phyloP scores from a whole-genome alignment of 2,329 filamentous ascomycete species.

The Exophiala phaeomuriformis region DNA sequence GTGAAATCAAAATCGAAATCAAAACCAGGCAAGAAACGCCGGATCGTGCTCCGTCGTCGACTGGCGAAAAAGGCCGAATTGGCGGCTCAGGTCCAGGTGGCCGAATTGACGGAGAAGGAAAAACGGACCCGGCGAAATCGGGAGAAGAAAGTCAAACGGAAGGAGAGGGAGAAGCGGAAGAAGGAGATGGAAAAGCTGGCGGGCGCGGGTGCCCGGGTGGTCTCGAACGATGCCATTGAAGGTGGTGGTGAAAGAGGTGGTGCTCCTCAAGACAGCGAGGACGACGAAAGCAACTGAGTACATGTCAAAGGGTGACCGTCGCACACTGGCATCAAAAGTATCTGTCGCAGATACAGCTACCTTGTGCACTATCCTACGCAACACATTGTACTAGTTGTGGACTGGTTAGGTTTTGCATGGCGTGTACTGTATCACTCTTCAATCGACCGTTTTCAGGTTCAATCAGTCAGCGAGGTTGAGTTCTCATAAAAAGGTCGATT shows the following conservation, averaged over 20 bases:
- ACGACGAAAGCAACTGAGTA: background rate
- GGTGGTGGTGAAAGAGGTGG: slow-evolving; percentile 1
- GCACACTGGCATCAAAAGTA: too few relatives aligned
- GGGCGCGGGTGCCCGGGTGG: background rate
- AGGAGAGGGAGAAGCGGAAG: slow-evolving; percentile 20
- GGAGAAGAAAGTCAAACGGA: slow-evolving; percentile 26
- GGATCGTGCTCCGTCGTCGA: slow-evolving; percentile 19
- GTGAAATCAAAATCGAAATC: background rate
- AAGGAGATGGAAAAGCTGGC: slow-evolving; percentile 11
- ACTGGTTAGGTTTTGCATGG: too few relatives aligned
- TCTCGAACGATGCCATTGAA: too few relatives aligned
- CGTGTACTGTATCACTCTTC: too few relatives aligned
- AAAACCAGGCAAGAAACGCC: slow-evolving; percentile 24
- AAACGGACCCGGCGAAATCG: slow-evolving; percentile 24
- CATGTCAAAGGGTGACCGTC: too few relatives aligned
- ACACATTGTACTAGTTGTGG: too few relatives aligned
- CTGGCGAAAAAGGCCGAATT: slow-evolving; percentile 9
- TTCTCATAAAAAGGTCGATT: too few relatives aligned
- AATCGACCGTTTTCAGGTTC: too few relatives aligned
- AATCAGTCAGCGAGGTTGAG: too few relatives aligned
- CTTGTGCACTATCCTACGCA: too few relatives aligned
- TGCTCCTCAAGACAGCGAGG: background rate
- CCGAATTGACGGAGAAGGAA: slow-evolving; percentile 21
- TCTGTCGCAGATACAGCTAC: too few relatives aligned
- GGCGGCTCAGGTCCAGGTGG: slow-evolving; percentile 11